Percentiles rank a stretch among this genome's conserved stretches.
Conservation (phyloP, 2,329 filamentous ascomycete species). For the Penicillium sp. region DNA sequence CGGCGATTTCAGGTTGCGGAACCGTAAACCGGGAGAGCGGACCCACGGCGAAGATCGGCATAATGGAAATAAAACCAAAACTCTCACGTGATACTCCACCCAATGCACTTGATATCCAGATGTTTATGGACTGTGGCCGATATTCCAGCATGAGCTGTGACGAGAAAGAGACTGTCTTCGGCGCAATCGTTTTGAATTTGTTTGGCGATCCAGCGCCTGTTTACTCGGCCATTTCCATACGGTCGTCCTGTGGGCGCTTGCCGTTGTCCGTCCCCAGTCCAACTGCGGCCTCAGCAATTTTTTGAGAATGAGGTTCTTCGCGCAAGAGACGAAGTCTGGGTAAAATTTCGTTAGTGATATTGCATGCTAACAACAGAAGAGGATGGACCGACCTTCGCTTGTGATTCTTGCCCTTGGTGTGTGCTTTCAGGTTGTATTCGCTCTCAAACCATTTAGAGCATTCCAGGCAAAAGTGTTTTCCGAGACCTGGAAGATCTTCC, state of each 20-base stretch:
- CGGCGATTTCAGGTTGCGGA: slow-evolving; percentile 22
- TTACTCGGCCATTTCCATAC: slow-evolving; percentile 42
- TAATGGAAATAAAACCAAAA: slow-evolving; percentile 21
- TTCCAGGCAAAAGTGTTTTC: slow-evolving; percentile 79
- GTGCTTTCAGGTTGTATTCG: slow-evolving; percentile 65
- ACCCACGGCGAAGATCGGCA: slow-evolving; percentile 29
- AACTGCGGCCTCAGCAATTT: slow-evolving; percentile 73
- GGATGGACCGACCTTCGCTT: slow-evolving; percentile 64
- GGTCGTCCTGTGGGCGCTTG: slow-evolving; percentile 32
- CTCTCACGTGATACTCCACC: slow-evolving; percentile 19
- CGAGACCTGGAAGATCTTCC: slow-evolving; percentile 84
- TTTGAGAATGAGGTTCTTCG: slow-evolving; percentile 80
- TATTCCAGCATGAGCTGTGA: neutral
- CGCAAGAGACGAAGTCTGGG: slow-evolving; percentile 70
- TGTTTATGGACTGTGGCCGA: slow-evolving; percentile 9
- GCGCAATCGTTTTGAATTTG: slow-evolving; percentile 2
- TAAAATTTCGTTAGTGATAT: slow-evolving; percentile 7
- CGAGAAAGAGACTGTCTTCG: too few species aligned
- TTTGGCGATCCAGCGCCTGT: neutral
- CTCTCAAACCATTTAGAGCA: slow-evolving; percentile 97
- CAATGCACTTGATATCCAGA: slow-evolving; percentile 1
- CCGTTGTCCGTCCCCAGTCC: slow-evolving; percentile 64
- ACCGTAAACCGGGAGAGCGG: slow-evolving; percentile 27
- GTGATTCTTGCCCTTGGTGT: slow-evolving; percentile 84
- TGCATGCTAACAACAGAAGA: neutral